These are phyloP conservation scores for Daphne laureola DNA, from an alignment of 441 rosid species.

Conservation along the genomic window DNA sequence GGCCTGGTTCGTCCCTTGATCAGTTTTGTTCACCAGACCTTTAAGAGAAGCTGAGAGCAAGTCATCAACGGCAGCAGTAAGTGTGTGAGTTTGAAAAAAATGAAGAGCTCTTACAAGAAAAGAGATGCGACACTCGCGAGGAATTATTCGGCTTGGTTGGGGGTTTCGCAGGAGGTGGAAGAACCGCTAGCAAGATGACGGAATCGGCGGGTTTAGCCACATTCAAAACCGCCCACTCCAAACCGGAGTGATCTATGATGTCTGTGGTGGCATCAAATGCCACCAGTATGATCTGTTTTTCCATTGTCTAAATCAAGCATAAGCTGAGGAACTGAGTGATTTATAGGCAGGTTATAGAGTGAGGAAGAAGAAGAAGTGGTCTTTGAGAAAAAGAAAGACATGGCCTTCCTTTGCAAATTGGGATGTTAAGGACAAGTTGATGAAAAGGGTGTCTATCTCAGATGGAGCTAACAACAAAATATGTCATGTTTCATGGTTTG, in stretches of 20 bases:
- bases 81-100: not conserved
- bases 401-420: no score
- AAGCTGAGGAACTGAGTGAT: no score
- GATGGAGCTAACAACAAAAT: no score
- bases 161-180: constrained; percentile 17
- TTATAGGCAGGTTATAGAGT: no score
- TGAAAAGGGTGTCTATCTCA: no score
- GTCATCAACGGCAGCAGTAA: not conserved
- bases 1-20: no score
- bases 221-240: constrained; percentile 29
- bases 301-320: constrained; percentile 10
- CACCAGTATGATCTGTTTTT: constrained; percentile 27
- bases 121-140: constrained; percentile 1
- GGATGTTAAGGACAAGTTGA: no score
- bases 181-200: constrained; percentile 25
- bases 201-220: constrained; percentile 21
- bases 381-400: no score
- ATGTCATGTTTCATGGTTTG: no score
- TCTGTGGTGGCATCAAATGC: constrained; percentile 34
- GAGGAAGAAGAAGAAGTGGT: no score
- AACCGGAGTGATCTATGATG: constrained; percentile 22
- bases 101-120: constrained; percentile 18
- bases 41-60: no score
- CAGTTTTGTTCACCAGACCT: not conserved
- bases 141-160: not conserved